Percentiles rank a stretch among this genome's conserved stretches.
These are phyloP conservation scores for Trichoderma brevicompactum DNA, from an alignment of 2,329 filamentous ascomycete genomes.

Conservation along the genomic window DNA sequence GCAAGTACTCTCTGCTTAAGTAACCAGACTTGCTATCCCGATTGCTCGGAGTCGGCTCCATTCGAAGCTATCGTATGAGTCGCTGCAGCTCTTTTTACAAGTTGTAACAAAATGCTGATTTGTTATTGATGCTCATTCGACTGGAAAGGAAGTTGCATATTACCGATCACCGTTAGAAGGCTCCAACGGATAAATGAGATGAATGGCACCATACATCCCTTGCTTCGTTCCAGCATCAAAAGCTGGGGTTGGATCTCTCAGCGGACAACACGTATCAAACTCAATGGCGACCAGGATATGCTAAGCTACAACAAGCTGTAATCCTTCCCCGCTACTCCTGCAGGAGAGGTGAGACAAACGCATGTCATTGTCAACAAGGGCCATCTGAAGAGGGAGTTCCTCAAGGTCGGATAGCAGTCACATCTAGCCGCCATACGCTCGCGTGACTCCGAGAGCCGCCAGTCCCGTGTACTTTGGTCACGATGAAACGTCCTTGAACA, in stretches of 20 bases:
- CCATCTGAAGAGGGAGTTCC: background rate
- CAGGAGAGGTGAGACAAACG: background rate
- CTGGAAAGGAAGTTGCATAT: background rate
- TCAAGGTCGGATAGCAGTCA: background rate
- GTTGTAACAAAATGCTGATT: background rate
- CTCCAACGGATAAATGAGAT: background rate
- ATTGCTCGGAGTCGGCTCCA: too few species aligned
- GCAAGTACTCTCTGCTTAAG: background rate
- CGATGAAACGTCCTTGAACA: background rate
- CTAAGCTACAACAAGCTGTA: background rate
- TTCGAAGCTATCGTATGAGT: too few species aligned
- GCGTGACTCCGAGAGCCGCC: background rate
- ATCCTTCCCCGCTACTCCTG: background rate
- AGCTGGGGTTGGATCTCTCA: background rate
- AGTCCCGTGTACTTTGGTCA: slow-evolving; percentile 13
- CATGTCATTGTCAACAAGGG: background rate
- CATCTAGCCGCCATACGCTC: background rate
- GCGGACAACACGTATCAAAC: background rate
- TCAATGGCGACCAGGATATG: background rate
- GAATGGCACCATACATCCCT: background rate
- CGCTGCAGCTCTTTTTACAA: too few species aligned
- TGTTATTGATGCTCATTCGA: background rate
- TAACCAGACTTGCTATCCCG: background rate
- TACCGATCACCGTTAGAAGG: background rate
- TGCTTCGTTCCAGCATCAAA: background rate